phyloP scores from a whole-genome alignment of 352 stramenopile genomes.

The Pythium apleroticum region DNA sequence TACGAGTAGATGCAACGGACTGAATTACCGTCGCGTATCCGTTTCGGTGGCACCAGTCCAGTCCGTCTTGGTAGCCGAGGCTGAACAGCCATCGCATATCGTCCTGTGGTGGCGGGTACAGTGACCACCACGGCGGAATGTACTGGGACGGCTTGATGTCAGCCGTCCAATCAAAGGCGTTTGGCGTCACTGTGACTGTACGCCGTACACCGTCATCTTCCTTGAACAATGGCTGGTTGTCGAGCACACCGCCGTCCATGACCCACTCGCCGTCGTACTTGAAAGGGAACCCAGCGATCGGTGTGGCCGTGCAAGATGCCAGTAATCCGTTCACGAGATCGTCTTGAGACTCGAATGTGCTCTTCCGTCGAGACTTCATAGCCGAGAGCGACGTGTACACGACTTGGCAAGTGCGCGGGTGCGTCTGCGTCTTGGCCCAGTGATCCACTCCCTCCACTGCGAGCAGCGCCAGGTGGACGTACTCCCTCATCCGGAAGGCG shows the following conservation, averaged over 20 bases:
- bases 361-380: slow-evolving; percentile 36
- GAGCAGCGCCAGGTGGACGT: slow-evolving; percentile 42
- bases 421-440: slow-evolving; percentile 32
- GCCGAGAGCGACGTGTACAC: slow-evolving; percentile 59
- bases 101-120: slow-evolving; percentile 49
- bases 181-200: slow-evolving; percentile 37
- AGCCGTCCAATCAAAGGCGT: slow-evolving; percentile 30
- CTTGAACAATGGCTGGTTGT: slow-evolving; percentile 51
- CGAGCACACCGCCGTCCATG: slow-evolving; percentile 55
- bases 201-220: slow-evolving; percentile 14
- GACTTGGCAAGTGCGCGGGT: slow-evolving; percentile 35
- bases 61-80: slow-evolving; percentile 47
- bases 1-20: too few species aligned
- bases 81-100: slow-evolving; percentile 60
- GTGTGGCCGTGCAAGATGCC: slow-evolving; percentile 53
- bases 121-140: slow-evolving; percentile 58
- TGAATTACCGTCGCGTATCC: neutral
- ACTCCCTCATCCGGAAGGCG: slow-evolving; percentile 52
- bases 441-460: slow-evolving; percentile 32
- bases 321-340: slow-evolving; percentile 45
- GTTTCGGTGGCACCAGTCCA: slow-evolving; percentile 26
- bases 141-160: slow-evolving; percentile 69
- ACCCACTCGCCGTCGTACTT: slow-evolving; percentile 53
- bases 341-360: slow-evolving; percentile 39
- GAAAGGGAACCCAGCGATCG: slow-evolving; percentile 55